Base-by-base conservation (phyloP, 1,284 basidiomycete species). In the Gomphus bonarii region DNA sequence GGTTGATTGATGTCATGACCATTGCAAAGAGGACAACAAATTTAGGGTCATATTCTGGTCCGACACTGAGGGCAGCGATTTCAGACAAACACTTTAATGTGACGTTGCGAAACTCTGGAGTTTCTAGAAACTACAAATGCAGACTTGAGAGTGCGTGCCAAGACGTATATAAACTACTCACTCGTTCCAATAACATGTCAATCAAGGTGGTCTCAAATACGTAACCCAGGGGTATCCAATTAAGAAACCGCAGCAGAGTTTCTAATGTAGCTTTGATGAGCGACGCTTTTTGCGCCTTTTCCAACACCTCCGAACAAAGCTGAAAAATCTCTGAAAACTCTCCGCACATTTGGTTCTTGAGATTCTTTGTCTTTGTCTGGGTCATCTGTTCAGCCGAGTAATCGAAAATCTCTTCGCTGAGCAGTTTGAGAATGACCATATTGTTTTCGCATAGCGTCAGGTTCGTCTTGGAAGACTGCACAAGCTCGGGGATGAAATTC, bases 391-490 rank as follows among this genome's bases (percentile, higher is more conserved):
- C 81, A 7, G 80, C 79, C 12, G 78, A 80, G 65, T 77, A 83
- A 69, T 83, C 81, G 63, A 83, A 83, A 56, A 83, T 80, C 66
- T 83, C 81, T 63, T 83, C 81, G n/a, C 78, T 80, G 9, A 83
- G 70, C 12, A 83, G 71, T 63, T 77, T 76, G 61, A 82, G 74
- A 65, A 82, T 83, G 63, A 78, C 71, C 81, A 83, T 83, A 73
- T 83, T 83, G 73, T 83, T 82, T 64, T 82, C 80, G 68, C 80
- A 82, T 43, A 83, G 73, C n/a, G 77, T 74, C 28, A 82, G 72
- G 63, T 78, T 80, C 36, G 75, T 76, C 61, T 78, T 75, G 48
- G 80, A 82, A 20, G 80, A 81, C 7, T 75, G 72, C 58, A 81
- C 78, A 64, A 83, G 81, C 61, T 82, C 80, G 47, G 79, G 76